These are phyloP conservation scores for Gillenia trifoliata DNA, from an alignment of 306 rosid species.

Conservation along the genomic window DNA sequence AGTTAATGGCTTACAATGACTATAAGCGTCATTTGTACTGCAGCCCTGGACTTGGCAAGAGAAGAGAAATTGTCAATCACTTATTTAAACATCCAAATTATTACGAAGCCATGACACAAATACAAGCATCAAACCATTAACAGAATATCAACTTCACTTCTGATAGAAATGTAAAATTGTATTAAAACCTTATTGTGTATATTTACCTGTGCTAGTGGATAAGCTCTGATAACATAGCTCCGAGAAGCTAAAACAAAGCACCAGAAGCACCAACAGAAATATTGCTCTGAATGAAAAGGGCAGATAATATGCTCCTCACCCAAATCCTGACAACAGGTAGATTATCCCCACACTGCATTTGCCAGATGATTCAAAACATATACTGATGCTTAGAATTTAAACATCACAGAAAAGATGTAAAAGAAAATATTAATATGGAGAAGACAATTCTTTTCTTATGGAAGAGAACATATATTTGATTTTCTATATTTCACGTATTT, in stretches of 20 bases:
- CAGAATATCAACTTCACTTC: background rate
- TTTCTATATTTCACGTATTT: background rate
- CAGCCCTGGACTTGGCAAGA: constrained; percentile 34
- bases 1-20: constrained; percentile 37
- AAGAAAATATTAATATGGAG: too few species aligned
- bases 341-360: constrained; percentile 44
- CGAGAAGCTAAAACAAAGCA: constrained; percentile 47
- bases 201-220: constrained; percentile 44
- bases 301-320: constrained; percentile 42
- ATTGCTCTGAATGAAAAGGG: constrained; percentile 29
- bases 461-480: background rate
- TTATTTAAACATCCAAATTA: background rate
- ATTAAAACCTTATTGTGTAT: constrained; percentile 37
- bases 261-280: constrained; percentile 52
- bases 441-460: too few species aligned
- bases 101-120: background rate
- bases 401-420: background rate
- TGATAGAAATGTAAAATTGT: background rate
- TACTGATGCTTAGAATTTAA: too few species aligned
- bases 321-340: constrained; percentile 40
- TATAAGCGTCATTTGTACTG: constrained; percentile 37
- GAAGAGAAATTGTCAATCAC: background rate
- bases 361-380: background rate
- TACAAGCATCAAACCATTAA: background rate
- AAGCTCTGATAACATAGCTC: constrained; percentile 52